Conservation (phyloP, 306 rosid species). For the Sindora glabra region DNA sequence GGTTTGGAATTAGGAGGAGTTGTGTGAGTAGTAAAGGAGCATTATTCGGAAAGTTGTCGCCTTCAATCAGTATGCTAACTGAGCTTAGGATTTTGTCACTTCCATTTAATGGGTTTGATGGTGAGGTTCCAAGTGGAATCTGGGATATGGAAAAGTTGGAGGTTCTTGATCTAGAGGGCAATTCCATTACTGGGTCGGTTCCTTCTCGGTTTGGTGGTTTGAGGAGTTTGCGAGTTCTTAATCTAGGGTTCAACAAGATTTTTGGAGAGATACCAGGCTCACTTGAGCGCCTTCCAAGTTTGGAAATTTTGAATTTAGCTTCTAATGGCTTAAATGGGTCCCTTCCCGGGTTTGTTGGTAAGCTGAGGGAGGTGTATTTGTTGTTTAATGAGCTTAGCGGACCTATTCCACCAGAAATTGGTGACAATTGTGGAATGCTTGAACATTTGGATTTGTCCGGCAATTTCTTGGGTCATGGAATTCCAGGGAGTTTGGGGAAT, state of each 20-base stretch:
- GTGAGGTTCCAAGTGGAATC: constrained; percentile 48
- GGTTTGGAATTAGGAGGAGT: constrained; percentile 57
- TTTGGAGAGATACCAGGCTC: constrained; percentile 59
- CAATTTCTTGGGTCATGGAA: constrained; percentile 38
- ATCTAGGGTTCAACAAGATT: constrained; percentile 67
- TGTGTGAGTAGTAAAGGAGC: constrained; percentile 37
- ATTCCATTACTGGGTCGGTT: constrained; percentile 46
- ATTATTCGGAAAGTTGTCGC: constrained; percentile 47
- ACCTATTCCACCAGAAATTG: constrained; percentile 53
- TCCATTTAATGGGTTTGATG: constrained; percentile 59
- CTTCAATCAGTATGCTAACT: constrained; percentile 42
- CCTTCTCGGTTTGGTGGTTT: constrained; percentile 23
- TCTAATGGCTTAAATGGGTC: constrained; percentile 62
- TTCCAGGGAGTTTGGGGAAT: constrained; percentile 70
- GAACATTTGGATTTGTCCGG: constrained; percentile 87
- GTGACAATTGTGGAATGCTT: constrained; percentile 60
- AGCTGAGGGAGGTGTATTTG: constrained; percentile 51
- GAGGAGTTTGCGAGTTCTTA: constrained; percentile 50
- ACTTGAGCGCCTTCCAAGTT: constrained; percentile 14
- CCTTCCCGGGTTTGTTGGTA: constrained; percentile 59
- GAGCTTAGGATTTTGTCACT: constrained; percentile 71
- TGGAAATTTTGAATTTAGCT: constrained; percentile 73
- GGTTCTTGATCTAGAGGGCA: constrained; percentile 86
- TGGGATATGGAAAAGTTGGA: constrained; percentile 67
- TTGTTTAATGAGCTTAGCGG: constrained; percentile 57